These are phyloP conservation scores for Arthrobotrys sphaeroides DNA, from an alignment of 2,329 filamentous ascomycete species.

Conservation along the genomic window DNA sequence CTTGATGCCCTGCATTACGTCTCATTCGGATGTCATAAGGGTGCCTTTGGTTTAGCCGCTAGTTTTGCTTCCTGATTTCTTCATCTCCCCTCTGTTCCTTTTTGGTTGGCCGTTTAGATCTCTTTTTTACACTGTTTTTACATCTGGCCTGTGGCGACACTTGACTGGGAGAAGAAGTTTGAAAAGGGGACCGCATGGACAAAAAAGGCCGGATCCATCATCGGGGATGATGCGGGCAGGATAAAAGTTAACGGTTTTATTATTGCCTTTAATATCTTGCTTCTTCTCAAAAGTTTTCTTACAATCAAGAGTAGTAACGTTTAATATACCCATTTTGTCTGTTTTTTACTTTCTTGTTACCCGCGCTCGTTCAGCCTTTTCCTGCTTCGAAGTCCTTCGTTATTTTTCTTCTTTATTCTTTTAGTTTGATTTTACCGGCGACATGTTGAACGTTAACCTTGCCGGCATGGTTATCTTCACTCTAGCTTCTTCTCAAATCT, in stretches of 20 bases:
- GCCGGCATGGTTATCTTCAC: constrained; percentile 48
- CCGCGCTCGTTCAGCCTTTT: background rate
- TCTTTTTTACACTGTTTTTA: constrained; percentile 51
- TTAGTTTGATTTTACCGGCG: background rate
- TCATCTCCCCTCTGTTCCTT: constrained; percentile 45
- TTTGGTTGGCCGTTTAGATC: constrained; percentile 50
- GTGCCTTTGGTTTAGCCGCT: constrained; percentile 14
- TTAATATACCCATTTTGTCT: constrained; percentile 52
- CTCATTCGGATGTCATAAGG: constrained; percentile 20
- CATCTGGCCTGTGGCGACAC: constrained; percentile 53
- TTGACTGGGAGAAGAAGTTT: constrained; percentile 47
- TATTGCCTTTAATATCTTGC: constrained; percentile 36
- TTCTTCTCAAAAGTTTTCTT: constrained; percentile 45
- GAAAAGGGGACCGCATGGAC: constrained; percentile 40
- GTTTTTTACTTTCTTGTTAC: background rate
- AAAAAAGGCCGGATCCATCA: constrained; percentile 46
- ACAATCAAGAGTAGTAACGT: constrained; percentile 52
- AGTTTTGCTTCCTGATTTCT: constrained; percentile 19
- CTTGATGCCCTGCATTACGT: constrained; percentile 27
- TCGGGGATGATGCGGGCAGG: constrained; percentile 50
- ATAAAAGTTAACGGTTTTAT: constrained; percentile 53
- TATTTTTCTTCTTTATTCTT: background rate
- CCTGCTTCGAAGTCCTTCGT: constrained; percentile 16
- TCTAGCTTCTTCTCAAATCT: constrained; percentile 22
- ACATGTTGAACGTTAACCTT: constrained; percentile 44